Percentiles rank a stretch among this genome's conserved stretches.
Conservation (phyloP, 805 yeast species). For the Saccharomyces kudriavzevii region DNA sequence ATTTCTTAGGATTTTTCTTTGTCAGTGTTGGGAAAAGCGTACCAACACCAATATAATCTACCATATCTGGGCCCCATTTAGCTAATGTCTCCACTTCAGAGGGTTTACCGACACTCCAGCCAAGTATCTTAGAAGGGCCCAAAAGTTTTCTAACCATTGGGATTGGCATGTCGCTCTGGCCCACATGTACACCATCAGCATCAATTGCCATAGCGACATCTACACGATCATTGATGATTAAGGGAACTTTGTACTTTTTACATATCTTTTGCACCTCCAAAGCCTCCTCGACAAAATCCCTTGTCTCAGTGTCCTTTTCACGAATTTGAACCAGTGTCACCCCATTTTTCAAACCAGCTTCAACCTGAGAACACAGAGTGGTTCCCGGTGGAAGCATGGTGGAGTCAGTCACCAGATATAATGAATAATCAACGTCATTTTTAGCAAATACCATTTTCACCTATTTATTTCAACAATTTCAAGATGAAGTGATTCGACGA, state of each 20-base stretch:
- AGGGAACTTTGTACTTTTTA: constrained; percentile 51
- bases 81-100: constrained; percentile 39
- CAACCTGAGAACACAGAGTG: constrained; percentile 53
- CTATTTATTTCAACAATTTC: not conserved
- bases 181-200: constrained; percentile 89
- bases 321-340: constrained; percentile 77
- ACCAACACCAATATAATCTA: constrained; percentile 83
- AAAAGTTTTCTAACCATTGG: constrained; percentile 49
- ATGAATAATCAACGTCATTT: constrained; percentile 36
- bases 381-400: constrained; percentile 57
- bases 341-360: constrained; percentile 57
- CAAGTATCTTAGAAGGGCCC: constrained; percentile 70
- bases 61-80: constrained; percentile 29
- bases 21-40: constrained; percentile 69
- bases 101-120: constrained; percentile 60
- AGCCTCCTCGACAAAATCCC: constrained; percentile 59
- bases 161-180: constrained; percentile 75
- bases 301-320: constrained; percentile 66
- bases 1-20: constrained; percentile 45
- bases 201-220: constrained; percentile 85
- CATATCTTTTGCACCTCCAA: constrained; percentile 54
- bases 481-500: not conserved
- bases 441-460: constrained; percentile 15
- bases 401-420: constrained; percentile 77
- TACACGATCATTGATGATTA: constrained; percentile 77